Base-by-base conservation (phyloP, 2,329 filamentous ascomycete genomes). In the Monosporascus sp. region DNA sequence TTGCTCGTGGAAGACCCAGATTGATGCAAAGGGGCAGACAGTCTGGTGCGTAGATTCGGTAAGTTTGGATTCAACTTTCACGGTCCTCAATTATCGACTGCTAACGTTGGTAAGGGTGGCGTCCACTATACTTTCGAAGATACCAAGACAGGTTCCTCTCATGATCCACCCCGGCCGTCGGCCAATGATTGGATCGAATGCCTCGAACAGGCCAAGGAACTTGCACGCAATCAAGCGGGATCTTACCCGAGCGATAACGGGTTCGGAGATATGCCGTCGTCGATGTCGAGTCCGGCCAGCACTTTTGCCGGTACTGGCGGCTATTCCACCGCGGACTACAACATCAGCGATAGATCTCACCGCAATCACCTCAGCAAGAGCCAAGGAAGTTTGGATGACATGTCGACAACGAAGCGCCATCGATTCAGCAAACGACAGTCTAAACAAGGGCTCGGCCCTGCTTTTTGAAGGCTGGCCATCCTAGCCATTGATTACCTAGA, bases 41-140 rank as follows among this genome's bases (percentile, higher is more conserved):
- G 86, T 89, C 55, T 97, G 91, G 90, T 87, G 87, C 71, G 87
- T 97, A 50, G 91, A 97, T 75, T 95, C 90, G 61, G 94, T 97
- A 85, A 79, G 91, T 81, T 53, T 45, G 48, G 37, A 44, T 54
- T 9, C 36, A 48, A 22, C 56, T 58, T 43, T 59, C 51, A 11
- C 5, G 31, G 31, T 34, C 48, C 31, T 22, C 19, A 19, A 47
- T 61, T 9, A 14, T 7, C 43, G 14, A 27, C 24, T 22, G 54
- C 59, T 58, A 48, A 70, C 52, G 53, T 56, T 50, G 37, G 19
- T 7, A 55, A 96, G 93, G 84, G 84, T 51, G 92, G 96, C 54
- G 88, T 92, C 66, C 92, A 95, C 64, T 94, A 90, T 68, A 88
- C 88, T 16, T 99, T 99, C 65, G 94, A 99, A 73, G 92, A 97